phyloP scores from a whole-genome alignment of 108 stramenopile genomes.

The Discostella stelligeroides region DNA sequence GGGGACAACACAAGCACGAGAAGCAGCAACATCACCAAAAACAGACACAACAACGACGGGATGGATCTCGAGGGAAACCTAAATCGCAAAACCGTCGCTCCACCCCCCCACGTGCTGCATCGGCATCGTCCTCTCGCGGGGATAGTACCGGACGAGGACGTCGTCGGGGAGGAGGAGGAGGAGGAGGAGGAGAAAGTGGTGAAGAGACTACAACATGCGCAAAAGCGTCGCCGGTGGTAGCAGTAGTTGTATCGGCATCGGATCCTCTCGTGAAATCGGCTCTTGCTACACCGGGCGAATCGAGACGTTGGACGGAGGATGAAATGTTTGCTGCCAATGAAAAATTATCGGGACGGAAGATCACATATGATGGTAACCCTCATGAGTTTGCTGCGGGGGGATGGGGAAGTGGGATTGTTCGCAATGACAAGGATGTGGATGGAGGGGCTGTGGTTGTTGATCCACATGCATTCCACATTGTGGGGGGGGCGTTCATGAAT shows the following conservation, averaged over 20 bases:
- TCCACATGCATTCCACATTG: slow-evolving; percentile 86
- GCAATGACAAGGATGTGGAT: neutral
- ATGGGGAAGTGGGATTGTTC: slow-evolving; percentile 25
- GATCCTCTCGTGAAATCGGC: slow-evolving; percentile 64
- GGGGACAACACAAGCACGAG: too few relatives aligned
- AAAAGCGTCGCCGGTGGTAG: too few relatives aligned
- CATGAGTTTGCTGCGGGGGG: slow-evolving; percentile 85
- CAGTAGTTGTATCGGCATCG: slow-evolving; percentile 35
- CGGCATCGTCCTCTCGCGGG: too few relatives aligned
- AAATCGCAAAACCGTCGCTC: slow-evolving; percentile 7
- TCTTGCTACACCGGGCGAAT: slow-evolving; percentile 59
- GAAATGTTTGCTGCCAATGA: slow-evolving; percentile 89
- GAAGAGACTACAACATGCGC: neutral
- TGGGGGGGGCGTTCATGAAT: slow-evolving; percentile 87
- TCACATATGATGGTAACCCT: slow-evolving; percentile 87
- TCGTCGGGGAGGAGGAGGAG: too few relatives aligned
- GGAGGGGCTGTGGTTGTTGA: slow-evolving; percentile 55
- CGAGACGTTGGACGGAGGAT: slow-evolving; percentile 78
- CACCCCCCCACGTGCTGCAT: too few relatives aligned
- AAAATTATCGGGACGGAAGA: slow-evolving; percentile 61
- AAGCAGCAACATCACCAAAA: too few relatives aligned
- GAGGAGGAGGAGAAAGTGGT: neutral
- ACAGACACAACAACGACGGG: too few relatives aligned
- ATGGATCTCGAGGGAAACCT: neutral
- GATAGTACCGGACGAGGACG: neutral